Evolutionary conservation across 495 filamentous ascomycete species (phyloP).

Genomic region (Pseudomonodictys pantanalensis): DNA sequence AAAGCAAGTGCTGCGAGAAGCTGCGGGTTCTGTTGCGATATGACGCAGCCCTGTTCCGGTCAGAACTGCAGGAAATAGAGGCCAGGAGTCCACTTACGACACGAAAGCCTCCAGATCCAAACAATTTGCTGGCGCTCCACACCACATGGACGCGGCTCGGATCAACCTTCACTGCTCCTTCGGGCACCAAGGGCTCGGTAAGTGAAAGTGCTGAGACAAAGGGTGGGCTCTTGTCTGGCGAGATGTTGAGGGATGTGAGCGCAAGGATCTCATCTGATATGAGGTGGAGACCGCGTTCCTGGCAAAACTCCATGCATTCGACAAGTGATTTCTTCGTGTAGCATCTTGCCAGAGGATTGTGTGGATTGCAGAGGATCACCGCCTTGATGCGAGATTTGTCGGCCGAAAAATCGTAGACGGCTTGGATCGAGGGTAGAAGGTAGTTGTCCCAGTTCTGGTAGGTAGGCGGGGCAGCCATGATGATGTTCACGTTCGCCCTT

Average conservation of each 20-base stretch:
- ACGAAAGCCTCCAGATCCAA: constrained; percentile 19
- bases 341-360: constrained; percentile 60
- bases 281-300: constrained; percentile 55
- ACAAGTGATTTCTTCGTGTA: constrained; percentile 51
- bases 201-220: constrained; percentile 32
- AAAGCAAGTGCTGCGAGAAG: constrained; percentile 13
- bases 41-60: constrained; percentile 18
- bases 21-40: constrained; percentile 26
- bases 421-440: constrained; percentile 22
- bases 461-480: constrained; percentile 20
- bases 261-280: constrained; percentile 66
- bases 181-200: constrained; percentile 16
- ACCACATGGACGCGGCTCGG: constrained; percentile 28
- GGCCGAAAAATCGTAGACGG: constrained; percentile 20
- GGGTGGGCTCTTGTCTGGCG: neutral
- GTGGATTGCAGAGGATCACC: constrained; percentile 58
- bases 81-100: constrained; percentile 7
- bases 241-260: neutral
- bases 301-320: constrained; percentile 52
- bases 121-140: constrained; percentile 30
- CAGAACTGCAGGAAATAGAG: neutral
- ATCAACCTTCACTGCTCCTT: constrained; percentile 23
- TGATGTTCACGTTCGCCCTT: constrained; percentile 23
- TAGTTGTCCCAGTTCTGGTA: constrained; percentile 30
- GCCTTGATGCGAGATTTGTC: constrained; percentile 43